Conservation (phyloP, 2,329 filamentous ascomycete genomes). For the Penicillium sp. region DNA sequence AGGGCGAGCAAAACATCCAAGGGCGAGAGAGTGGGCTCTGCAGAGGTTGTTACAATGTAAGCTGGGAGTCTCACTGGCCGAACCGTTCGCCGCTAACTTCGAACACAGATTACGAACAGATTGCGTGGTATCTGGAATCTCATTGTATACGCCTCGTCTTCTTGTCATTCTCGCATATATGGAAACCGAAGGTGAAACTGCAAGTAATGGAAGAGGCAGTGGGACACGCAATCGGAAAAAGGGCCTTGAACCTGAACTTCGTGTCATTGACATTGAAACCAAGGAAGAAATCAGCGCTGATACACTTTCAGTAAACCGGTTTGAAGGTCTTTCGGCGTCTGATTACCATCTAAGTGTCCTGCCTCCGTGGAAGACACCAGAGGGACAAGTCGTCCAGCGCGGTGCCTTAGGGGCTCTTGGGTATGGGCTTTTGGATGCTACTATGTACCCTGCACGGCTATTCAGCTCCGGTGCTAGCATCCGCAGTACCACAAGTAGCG, state of each 20-base stretch:
- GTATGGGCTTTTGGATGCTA: slow-evolving; percentile 74
- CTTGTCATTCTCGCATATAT: slow-evolving; percentile 88
- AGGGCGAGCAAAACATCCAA: slow-evolving; percentile 58
- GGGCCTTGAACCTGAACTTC: slow-evolving; percentile 75
- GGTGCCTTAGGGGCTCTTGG: slow-evolving; percentile 71
- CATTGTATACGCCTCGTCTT: slow-evolving; percentile 85
- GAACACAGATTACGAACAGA: slow-evolving; percentile 73
- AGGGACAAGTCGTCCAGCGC: slow-evolving; percentile 52
- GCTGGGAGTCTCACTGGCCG: slow-evolving; percentile 29
- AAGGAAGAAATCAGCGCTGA: slow-evolving; percentile 79
- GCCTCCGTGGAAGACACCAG: slow-evolving; percentile 62
- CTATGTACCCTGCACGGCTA: slow-evolving; percentile 74
- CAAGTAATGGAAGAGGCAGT: slow-evolving; percentile 38
- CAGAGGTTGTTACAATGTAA: slow-evolving; percentile 87
- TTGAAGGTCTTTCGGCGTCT: slow-evolving; percentile 71
- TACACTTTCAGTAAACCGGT: slow-evolving; percentile 74
- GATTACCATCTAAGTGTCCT: slow-evolving; percentile 87
- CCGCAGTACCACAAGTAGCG: slow-evolving; percentile 46
- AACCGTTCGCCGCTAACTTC: slow-evolving; percentile 20
- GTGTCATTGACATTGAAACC: slow-evolving; percentile 78
- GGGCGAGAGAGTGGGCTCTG: slow-evolving; percentile 65
- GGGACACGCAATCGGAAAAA: slow-evolving; percentile 65
- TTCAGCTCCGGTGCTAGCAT: slow-evolving; percentile 82
- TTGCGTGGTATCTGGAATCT: slow-evolving; percentile 94
- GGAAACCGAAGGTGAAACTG: slow-evolving; percentile 60